Conservation (phyloP, 768 basidiomycete species). For the Hygrocybe punicea region DNA sequence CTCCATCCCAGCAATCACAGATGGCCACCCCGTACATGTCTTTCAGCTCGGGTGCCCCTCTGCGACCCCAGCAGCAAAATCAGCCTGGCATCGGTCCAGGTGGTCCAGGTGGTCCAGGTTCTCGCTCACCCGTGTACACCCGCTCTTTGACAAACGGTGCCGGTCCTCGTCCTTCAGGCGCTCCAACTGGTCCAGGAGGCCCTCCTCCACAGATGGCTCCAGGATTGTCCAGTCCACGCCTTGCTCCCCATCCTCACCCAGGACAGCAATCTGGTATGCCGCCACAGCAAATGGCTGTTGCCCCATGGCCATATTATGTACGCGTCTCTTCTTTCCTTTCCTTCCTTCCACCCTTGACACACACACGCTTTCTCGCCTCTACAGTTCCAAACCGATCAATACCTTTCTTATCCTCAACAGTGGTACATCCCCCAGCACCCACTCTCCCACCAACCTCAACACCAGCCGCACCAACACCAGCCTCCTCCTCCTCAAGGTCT, state of each 20-base stretch:
- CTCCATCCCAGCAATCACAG: slow-evolving; percentile 43
- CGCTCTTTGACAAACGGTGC: slow-evolving; percentile 62
- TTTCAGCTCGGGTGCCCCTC: slow-evolving; percentile 46
- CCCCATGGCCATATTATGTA: slow-evolving; percentile 58
- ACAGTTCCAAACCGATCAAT: slow-evolving; percentile 34
- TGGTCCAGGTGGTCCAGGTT: slow-evolving; percentile 37
- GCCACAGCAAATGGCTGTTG: slow-evolving; percentile 37
- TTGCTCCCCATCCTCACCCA: slow-evolving; percentile 57
- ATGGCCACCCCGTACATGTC: slow-evolving; percentile 43
- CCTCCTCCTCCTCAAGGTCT: slow-evolving; percentile 48
- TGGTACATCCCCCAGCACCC: slow-evolving; percentile 40
- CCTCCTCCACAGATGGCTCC: slow-evolving; percentile 49
- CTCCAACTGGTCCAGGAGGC: slow-evolving; percentile 48
- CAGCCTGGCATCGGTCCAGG: slow-evolving; percentile 49
- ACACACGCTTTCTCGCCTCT: background rate
- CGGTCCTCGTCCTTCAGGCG: slow-evolving; percentile 53
- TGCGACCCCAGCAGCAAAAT: slow-evolving; percentile 45
- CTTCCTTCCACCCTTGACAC: slow-evolving; percentile 5
- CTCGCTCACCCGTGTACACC: slow-evolving; percentile 64
- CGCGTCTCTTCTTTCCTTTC: slow-evolving; percentile 32
- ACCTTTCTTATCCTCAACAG: slow-evolving; percentile 41
- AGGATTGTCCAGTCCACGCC: slow-evolving; percentile 64
- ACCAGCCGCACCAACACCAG: slow-evolving; percentile 47
- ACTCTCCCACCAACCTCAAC: slow-evolving; percentile 38
- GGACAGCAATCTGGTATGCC: slow-evolving; percentile 53